A percentile compares a stretch with the other conserved stretches of the same genome.
phyloP scores from a whole-genome alignment of 2,329 filamentous ascomycete genomes.

The Alternaria triticina region DNA sequence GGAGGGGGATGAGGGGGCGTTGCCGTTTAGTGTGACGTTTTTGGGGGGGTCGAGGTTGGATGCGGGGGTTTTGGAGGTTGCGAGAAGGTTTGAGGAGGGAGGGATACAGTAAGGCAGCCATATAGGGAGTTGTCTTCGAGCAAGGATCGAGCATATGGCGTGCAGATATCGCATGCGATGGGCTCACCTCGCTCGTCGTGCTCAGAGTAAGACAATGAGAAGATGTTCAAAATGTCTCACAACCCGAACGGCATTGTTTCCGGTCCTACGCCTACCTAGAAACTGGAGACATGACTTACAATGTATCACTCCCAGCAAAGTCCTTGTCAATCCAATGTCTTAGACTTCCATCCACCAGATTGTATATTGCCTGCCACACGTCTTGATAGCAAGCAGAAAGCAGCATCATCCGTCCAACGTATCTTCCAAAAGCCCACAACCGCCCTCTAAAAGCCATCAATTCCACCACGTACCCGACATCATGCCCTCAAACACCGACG shows the following conservation, averaged over 20 bases:
- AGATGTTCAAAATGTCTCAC: not conserved
- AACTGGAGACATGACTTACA: too few relatives aligned
- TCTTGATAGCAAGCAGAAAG: too few relatives aligned
- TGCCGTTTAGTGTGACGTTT: conserved; percentile 53
- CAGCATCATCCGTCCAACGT: too few relatives aligned
- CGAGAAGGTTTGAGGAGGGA: conserved; percentile 37
- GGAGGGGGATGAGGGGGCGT: conserved; percentile 27
- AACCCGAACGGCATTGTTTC: too few relatives aligned
- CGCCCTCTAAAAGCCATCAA: too few relatives aligned
- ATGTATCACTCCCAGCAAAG: too few relatives aligned
- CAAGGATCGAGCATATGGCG: not conserved
- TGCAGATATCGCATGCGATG: not conserved
- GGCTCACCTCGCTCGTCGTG: not conserved
- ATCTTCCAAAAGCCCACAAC: too few relatives aligned
- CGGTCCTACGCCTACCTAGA: too few relatives aligned
- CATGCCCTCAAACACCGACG: too few relatives aligned
- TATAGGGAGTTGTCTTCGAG: not conserved
- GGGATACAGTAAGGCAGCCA: not conserved
- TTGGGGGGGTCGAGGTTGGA: conserved; percentile 48
- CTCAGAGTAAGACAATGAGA: not conserved
- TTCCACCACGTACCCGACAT: too few relatives aligned
- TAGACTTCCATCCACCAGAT: too few relatives aligned
- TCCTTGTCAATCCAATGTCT: too few relatives aligned
- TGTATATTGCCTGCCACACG: fast-evolving
- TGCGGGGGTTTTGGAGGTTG: conserved; percentile 51